Conservation (phyloP, 805 yeast genomes). For the Kazachstania africana region DNA sequence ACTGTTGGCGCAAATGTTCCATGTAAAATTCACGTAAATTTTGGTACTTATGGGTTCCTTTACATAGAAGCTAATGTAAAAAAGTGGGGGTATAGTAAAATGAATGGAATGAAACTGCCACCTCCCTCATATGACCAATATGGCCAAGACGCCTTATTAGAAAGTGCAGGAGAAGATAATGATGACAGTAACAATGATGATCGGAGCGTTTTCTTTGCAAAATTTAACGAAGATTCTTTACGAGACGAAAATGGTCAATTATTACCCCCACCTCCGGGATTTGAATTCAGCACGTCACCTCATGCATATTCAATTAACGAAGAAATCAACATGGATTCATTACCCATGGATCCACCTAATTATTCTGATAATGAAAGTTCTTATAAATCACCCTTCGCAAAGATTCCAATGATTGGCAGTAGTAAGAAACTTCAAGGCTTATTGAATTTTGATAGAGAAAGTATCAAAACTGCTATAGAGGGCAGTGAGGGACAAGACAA, state of each 20-base stretch:
- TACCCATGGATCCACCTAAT: slow-evolving; percentile 30
- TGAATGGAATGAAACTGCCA: slow-evolving; percentile 78
- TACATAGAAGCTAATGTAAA: slow-evolving; percentile 87
- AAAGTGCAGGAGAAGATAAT: slow-evolving; percentile 46
- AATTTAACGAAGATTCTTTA: slow-evolving; percentile 13
- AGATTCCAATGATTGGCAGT: not conserved
- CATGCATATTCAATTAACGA: slow-evolving; percentile 12
- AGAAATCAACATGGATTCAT: slow-evolving; percentile 23
- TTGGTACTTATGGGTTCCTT: slow-evolving; percentile 85
- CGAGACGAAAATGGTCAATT: slow-evolving; percentile 18
- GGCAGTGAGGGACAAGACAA: slow-evolving; percentile 1
- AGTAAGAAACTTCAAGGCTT: slow-evolving; percentile 1
- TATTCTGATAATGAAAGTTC: slow-evolving; percentile 18
- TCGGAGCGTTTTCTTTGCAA: slow-evolving; percentile 17
- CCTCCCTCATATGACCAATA: slow-evolving; percentile 87
- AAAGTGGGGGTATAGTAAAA: slow-evolving; percentile 92
- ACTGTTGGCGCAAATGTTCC: slow-evolving; percentile 76
- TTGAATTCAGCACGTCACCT: slow-evolving; percentile 24
- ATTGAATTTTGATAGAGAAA: not conserved
- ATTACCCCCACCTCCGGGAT: slow-evolving; percentile 29
- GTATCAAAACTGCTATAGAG: slow-evolving; percentile 4
- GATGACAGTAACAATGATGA: slow-evolving; percentile 22
- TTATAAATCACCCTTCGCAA: not conserved
- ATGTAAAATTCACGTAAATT: slow-evolving; percentile 73
- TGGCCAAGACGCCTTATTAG: slow-evolving; percentile 66